Evolutionary conservation across 2,329 filamentous ascomycete genomes (phyloP).

Genomic region (Claviceps fusiformis): DNA sequence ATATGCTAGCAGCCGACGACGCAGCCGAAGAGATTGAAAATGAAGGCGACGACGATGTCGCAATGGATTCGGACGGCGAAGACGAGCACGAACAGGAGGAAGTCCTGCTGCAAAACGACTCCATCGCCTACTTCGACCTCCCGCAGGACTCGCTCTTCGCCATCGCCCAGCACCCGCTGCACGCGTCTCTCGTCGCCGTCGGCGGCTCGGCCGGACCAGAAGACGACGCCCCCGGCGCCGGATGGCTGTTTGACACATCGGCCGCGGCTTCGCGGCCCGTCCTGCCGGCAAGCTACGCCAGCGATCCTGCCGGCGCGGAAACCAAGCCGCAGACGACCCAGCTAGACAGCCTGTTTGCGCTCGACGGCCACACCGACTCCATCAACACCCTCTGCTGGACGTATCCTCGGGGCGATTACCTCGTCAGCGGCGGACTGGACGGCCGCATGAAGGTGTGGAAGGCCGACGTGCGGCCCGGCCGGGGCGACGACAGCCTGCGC

Average conservation of each 20-base stretch:
- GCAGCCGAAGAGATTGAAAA: slow-evolving; percentile 29
- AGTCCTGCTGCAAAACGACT: slow-evolving; percentile 79
- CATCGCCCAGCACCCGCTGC: slow-evolving; percentile 80
- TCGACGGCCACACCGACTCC: slow-evolving; percentile 87
- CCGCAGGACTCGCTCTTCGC: slow-evolving; percentile 89
- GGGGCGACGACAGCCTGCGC: slow-evolving; percentile 25
- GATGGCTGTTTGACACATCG: slow-evolving; percentile 69
- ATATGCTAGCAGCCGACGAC: slow-evolving; percentile 6
- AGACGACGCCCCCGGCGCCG: slow-evolving; percentile 56
- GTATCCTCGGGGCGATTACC: slow-evolving; percentile 65
- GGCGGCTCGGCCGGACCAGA: slow-evolving; percentile 56
- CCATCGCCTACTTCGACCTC: slow-evolving; percentile 76
- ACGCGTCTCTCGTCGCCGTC: slow-evolving; percentile 68
- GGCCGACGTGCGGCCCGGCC: slow-evolving; percentile 28
- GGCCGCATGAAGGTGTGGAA: slow-evolving; percentile 65
- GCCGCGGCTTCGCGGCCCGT: slow-evolving; percentile 51
- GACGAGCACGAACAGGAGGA: slow-evolving; percentile 46
- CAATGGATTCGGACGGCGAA: slow-evolving; percentile 60
- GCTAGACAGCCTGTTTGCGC: slow-evolving; percentile 52
- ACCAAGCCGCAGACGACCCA: slow-evolving; percentile 36
- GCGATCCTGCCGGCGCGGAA: slow-evolving; percentile 43
- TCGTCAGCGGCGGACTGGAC: slow-evolving; percentile 79
- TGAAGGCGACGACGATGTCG: slow-evolving; percentile 57
- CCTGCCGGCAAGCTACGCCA: slow-evolving; percentile 63
- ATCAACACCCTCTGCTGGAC: slow-evolving; percentile 82